Evolutionary conservation across 768 basidiomycete genomes (phyloP).

Genomic region (Amanita jacksonii): DNA sequence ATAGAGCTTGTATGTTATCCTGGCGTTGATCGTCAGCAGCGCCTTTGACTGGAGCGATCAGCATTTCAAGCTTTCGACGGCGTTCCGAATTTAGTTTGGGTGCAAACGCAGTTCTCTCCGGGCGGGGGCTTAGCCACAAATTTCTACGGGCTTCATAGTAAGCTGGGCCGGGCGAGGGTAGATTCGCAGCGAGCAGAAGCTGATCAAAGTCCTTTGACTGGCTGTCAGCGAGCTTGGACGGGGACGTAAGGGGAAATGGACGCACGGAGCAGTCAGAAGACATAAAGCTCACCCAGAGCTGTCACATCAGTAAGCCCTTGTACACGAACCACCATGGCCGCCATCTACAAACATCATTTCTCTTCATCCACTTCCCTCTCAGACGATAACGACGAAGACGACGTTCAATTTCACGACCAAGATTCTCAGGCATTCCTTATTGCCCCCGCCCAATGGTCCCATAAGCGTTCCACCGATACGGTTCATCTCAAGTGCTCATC

Average conservation of each 20-base stretch:
- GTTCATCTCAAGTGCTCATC: slow-evolving; percentile 18
- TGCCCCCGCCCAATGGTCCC: slow-evolving; percentile 64
- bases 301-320: slow-evolving; percentile 10
- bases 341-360: slow-evolving; percentile 45
- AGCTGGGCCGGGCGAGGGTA: slow-evolving; percentile 56
- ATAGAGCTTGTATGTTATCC: slow-evolving; percentile 50
- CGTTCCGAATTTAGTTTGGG: slow-evolving; percentile 24
- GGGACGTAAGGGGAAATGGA: not conserved
- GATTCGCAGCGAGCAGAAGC: slow-evolving; percentile 24
- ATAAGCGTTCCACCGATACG: slow-evolving; percentile 19
- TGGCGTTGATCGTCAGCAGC: slow-evolving; percentile 43
- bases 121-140: slow-evolving; percentile 43
- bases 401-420: slow-evolving; percentile 33
- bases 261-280: not conserved
- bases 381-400: slow-evolving; percentile 62
- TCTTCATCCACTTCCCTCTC: slow-evolving; percentile 75
- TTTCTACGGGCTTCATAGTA: slow-evolving; percentile 54
- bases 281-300: slow-evolving; percentile 12
- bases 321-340: slow-evolving; percentile 26
- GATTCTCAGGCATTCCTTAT: slow-evolving; percentile 34
- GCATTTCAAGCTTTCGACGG: slow-evolving; percentile 38
- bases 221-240: not conserved
- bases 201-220: slow-evolving; percentile 28
- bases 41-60: slow-evolving; percentile 38
- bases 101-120: slow-evolving; percentile 12